Evolutionary conservation across 2,329 filamentous ascomycete species (phyloP), one percentile per base, ranked within the genome.

Genomic region (Beauveria pseudobassiana): DNA sequence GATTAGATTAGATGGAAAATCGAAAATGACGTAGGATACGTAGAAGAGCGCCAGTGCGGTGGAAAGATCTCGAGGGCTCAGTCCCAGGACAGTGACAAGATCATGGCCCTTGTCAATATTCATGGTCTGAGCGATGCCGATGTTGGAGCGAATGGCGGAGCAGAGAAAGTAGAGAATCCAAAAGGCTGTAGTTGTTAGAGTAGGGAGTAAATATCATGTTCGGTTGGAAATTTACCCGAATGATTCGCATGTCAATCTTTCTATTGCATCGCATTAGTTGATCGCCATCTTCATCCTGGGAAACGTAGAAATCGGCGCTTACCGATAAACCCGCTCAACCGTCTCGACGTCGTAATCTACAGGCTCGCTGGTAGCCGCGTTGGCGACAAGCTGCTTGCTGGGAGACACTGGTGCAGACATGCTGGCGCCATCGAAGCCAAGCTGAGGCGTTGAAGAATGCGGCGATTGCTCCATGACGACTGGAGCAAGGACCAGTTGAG

Each of bases 51-150:
- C 90, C 45, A 96, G 78, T 54, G 90, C 91, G 0, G 89, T 93
- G 0, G 91, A 96, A 18, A 91, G 87, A 74, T 96, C 88, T 68
- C 89, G 89, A 10, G 87, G 75, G 0, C 85, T 86, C 65, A 96
- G 77, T 63, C 85, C 71, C 56, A 96, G 82, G 43, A 88, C 82
- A 2, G 84, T 83, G 67, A 83, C 83, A n/a, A 96, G 84, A 70
- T 95, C 88, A 71, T 96, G 91, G 40, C 83, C 81, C 48, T 82
- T 75, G 20, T 81, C 75, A 34, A 75, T 75, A 75, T 96, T 96
- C 92, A 96, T 96, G 1, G 92, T 96, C 76, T 96, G 91, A n/a
- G 92, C 90, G 67, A 96, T 86, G 64, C 91, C 91, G 66, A 96
- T 90, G 75, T 96, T 96, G 69, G 91, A 95, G 58, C 91, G 87